Conservation (phyloP, 2,329 filamentous ascomycete species). For the Daldinia sp. region DNA sequence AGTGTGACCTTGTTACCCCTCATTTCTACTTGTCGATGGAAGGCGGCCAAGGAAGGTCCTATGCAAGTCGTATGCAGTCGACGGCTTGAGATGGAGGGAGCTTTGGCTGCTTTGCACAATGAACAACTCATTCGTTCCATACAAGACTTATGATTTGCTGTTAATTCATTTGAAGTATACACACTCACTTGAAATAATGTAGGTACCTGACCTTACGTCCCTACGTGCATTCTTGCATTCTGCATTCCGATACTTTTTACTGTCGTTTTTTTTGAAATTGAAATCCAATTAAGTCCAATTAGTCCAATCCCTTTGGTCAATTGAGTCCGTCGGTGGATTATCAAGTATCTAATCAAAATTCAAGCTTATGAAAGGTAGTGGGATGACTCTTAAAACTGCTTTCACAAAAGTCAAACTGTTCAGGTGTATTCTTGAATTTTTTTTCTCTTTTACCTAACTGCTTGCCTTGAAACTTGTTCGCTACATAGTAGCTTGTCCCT, state of each 20-base stretch:
- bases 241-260: conserved; percentile 32
- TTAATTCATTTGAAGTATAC: too few relatives aligned
- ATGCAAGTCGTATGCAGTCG: conserved; percentile 25
- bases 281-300: too few relatives aligned
- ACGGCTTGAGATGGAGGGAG: conserved; percentile 21
- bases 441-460: neutral
- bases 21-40: conserved; percentile 32
- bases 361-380: neutral
- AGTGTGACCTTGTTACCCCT: conserved; percentile 34
- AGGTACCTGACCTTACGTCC: conserved; percentile 37
- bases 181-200: conserved; percentile 23
- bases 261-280: conserved; percentile 16
- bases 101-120: conserved; percentile 16
- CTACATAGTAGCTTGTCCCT: too few relatives aligned
- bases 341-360: neutral
- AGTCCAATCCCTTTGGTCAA: conserved; percentile 35
- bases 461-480: too few relatives aligned
- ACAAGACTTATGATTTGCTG: conserved; percentile 23
- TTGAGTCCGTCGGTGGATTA: conserved; percentile 13
- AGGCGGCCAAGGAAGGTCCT: conserved; percentile 24
- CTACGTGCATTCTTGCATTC: too few relatives aligned
- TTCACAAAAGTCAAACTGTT: conserved; percentile 1
- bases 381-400: conserved; percentile 1
- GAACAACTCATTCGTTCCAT: conserved; percentile 35
- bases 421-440: neutral